phyloP scores from a whole-genome alignment of 1,284 basidiomycete genomes.

The Gomphus bonarii region DNA sequence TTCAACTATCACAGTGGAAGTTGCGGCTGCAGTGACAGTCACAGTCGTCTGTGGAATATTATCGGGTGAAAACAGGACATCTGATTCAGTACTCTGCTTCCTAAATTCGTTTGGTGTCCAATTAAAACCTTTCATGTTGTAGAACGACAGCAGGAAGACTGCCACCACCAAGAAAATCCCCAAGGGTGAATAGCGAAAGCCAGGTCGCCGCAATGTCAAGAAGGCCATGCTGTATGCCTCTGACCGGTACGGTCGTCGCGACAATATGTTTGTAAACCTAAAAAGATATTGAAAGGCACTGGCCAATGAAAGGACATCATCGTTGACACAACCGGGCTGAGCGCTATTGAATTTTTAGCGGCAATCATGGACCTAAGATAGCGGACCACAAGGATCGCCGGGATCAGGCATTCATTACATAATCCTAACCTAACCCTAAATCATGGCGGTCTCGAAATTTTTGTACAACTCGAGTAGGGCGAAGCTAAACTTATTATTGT shows the following conservation, averaged over 20 bases:
- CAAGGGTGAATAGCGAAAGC: neutral
- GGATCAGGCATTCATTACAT: no score
- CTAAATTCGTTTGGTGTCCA: neutral
- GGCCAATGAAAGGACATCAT: no score
- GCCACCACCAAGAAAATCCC: neutral
- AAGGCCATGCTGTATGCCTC: neutral
- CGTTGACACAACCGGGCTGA: no score
- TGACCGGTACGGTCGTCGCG: neutral
- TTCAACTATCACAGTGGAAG: slow-evolving; percentile 8
- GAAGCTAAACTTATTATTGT: no score
- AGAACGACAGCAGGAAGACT: neutral
- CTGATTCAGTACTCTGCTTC: neutral
- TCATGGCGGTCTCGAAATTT: no score
- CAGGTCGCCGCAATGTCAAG: neutral
- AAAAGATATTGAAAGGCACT: no score
- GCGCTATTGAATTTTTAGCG: no score
- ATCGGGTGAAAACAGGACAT: neutral
- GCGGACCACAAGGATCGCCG: no score
- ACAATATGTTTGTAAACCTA: no score
- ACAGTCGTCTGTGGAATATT: neutral
- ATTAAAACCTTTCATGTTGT: neutral
- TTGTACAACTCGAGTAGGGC: no score
- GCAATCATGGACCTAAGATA: no score
- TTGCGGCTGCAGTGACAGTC: slow-evolving; percentile 9
- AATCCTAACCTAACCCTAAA: no score